These are phyloP conservation scores for Cicer arietinum DNA, from an alignment of 306 rosid species.

Conservation along the genomic window DNA sequence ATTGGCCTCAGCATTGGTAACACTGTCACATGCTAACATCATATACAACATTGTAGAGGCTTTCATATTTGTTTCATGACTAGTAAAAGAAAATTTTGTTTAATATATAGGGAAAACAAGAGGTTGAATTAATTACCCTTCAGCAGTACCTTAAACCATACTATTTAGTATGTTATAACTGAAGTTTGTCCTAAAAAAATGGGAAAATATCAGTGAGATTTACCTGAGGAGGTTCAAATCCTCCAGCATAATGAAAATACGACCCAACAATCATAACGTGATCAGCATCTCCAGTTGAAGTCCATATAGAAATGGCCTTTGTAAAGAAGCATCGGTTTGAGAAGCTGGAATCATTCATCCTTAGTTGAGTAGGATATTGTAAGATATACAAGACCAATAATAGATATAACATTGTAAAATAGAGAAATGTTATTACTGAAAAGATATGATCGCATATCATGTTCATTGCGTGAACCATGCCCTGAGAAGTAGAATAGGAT, in stretches of 20 bases:
- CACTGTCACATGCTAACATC: constrained; percentile 10
- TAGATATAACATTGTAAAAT: background rate
- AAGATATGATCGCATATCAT: too few species aligned
- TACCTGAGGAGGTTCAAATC: constrained; percentile 88
- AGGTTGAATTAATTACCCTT: background rate
- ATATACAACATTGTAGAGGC: background rate
- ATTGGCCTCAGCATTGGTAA: constrained; percentile 17
- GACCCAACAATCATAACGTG: constrained; percentile 80
- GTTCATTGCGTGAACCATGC: too few species aligned
- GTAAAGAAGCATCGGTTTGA: constrained; percentile 83
- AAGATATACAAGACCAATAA: constrained; percentile 29
- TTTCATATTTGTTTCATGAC: background rate
- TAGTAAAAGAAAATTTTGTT: background rate
- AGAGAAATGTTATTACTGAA: background rate
- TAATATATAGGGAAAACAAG: background rate
- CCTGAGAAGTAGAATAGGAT: too few species aligned
- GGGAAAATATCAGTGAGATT: constrained; percentile 15
- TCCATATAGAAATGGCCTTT: constrained; percentile 84
- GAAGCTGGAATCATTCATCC: constrained; percentile 59
- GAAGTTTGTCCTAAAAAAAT: constrained; percentile 26
- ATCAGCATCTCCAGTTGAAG: constrained; percentile 81
- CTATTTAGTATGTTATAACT: background rate
- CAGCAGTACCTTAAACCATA: background rate
- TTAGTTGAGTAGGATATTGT: constrained; percentile 31
- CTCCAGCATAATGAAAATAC: constrained; percentile 81